Conservation (phyloP, 1,284 basidiomycete species). For the Schizophyllum commune region DNA sequence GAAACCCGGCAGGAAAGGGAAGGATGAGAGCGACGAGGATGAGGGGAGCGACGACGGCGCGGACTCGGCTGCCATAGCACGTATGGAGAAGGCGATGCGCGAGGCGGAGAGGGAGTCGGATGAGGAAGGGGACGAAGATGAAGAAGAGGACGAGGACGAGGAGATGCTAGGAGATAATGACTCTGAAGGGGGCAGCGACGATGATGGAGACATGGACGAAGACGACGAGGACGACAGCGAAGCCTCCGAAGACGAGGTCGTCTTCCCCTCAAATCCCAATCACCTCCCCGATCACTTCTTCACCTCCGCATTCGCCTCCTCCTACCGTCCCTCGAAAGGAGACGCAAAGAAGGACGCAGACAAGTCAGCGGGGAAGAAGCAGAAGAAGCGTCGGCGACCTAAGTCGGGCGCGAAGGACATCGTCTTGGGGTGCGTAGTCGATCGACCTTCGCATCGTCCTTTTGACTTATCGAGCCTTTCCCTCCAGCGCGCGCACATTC, state of each 20-base stretch:
- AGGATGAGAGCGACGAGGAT: not conserved
- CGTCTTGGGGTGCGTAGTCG: slow-evolving; percentile 9
- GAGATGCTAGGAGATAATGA: not conserved
- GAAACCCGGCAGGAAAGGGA: not conserved
- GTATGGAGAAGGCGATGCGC: slow-evolving; percentile 12
- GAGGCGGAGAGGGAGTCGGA: slow-evolving; percentile 7
- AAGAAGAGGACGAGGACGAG: slow-evolving; percentile 4
- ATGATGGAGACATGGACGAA: slow-evolving; percentile 3
- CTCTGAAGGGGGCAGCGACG: not conserved
- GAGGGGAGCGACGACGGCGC: not conserved
- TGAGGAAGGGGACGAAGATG: not conserved
- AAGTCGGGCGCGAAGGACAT: slow-evolving; percentile 9
- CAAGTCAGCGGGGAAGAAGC: not conserved
- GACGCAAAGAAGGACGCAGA: not conserved
- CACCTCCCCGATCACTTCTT: slow-evolving; percentile 15
- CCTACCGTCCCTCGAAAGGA: not conserved
- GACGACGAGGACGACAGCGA: not conserved
- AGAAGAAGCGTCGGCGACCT: slow-evolving; percentile 4
- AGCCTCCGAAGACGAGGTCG: not conserved
- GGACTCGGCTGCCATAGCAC: not conserved
- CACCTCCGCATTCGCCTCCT: slow-evolving; percentile 9
- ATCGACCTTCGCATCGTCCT: not conserved
- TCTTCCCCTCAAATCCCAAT: slow-evolving; percentile 1
- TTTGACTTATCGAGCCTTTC: not conserved
- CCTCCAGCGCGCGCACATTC: not conserved